These are phyloP conservation scores for Cutaneotrichosporon cutaneum DNA, from an alignment of 1,284 basidiomycete genomes.

Conservation along the genomic window DNA sequence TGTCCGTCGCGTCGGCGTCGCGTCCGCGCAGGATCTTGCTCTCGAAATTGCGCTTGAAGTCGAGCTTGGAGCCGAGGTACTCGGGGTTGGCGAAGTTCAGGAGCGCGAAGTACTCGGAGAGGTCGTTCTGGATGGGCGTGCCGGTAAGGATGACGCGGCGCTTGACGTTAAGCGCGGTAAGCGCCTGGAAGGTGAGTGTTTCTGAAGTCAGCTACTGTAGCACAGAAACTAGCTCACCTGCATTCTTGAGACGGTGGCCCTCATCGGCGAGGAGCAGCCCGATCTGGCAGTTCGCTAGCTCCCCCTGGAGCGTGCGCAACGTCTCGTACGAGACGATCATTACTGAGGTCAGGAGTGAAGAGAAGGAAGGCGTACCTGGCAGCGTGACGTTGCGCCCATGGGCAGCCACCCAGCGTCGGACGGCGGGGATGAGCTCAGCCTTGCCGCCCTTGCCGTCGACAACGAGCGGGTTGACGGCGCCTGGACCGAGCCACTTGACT, in stretches of 20 bases:
- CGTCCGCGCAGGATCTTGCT: slow-evolving; percentile 89
- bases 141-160: slow-evolving; percentile 96
- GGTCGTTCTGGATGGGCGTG: slow-evolving; percentile 94
- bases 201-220: slow-evolving; percentile 58
- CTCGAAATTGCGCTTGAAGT: slow-evolving; percentile 97
- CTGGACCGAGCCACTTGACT: slow-evolving; percentile 93
- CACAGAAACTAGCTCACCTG: slow-evolving; percentile 60
- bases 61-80: slow-evolving; percentile 84
- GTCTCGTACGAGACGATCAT: slow-evolving; percentile 99
- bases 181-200: slow-evolving; percentile 81
- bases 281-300: slow-evolving; percentile 76
- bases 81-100: slow-evolving; percentile 97
- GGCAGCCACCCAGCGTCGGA: slow-evolving; percentile 82
- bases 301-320: slow-evolving; percentile 72
- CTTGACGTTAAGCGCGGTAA: slow-evolving; percentile 81
- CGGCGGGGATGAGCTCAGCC: slow-evolving; percentile 70
- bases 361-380: slow-evolving; percentile 62
- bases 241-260: slow-evolving; percentile 96
- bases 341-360: slow-evolving; percentile 58
- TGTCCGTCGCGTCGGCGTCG: slow-evolving; percentile 83
- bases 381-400: slow-evolving; percentile 81
- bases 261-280: slow-evolving; percentile 94
- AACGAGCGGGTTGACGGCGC: slow-evolving; percentile 73
- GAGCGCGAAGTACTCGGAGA: slow-evolving; percentile 94
- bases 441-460: slow-evolving; percentile 89